Conservation (phyloP, 108 stramenopile genomes). For the Skeletonema menzelii region DNA sequence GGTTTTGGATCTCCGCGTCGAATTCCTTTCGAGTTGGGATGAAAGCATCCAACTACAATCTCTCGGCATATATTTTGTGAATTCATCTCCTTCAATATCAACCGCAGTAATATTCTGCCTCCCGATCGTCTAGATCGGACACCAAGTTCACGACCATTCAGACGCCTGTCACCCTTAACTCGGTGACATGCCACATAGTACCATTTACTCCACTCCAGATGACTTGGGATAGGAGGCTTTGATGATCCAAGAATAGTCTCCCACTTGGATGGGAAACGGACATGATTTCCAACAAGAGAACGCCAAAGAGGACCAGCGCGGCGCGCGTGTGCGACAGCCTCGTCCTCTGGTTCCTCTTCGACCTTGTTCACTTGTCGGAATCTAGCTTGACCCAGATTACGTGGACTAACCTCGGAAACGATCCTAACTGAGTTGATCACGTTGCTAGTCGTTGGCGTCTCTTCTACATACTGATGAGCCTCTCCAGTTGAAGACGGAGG, state of each 20-base stretch:
- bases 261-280: slow-evolving; percentile 75
- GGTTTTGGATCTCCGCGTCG: slow-evolving; percentile 46
- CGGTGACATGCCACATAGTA: slow-evolving; percentile 67
- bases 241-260: slow-evolving; percentile 53
- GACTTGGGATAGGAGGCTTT: slow-evolving; percentile 39
- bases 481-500: neutral
- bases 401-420: neutral
- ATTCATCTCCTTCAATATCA: slow-evolving; percentile 62
- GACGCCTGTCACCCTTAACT: slow-evolving; percentile 51
- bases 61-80: slow-evolving; percentile 51
- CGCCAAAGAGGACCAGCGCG: slow-evolving; percentile 74
- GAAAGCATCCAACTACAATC: slow-evolving; percentile 73
- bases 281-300: slow-evolving; percentile 74
- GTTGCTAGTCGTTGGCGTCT: neutral
- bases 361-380: slow-evolving; percentile 7
- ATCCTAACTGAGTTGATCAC: neutral
- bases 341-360: slow-evolving; percentile 2
- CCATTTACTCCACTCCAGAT: slow-evolving; percentile 48
- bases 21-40: slow-evolving; percentile 79
- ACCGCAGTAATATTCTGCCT: slow-evolving; percentile 70
- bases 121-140: slow-evolving; percentile 52
- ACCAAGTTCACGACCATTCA: slow-evolving; percentile 51
- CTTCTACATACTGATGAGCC: neutral
- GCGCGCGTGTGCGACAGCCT: slow-evolving; percentile 61
- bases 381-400: neutral